Evolutionary conservation across 176 grass and related monocot genomes (phyloP).

Genomic region (Areca catechu): DNA sequence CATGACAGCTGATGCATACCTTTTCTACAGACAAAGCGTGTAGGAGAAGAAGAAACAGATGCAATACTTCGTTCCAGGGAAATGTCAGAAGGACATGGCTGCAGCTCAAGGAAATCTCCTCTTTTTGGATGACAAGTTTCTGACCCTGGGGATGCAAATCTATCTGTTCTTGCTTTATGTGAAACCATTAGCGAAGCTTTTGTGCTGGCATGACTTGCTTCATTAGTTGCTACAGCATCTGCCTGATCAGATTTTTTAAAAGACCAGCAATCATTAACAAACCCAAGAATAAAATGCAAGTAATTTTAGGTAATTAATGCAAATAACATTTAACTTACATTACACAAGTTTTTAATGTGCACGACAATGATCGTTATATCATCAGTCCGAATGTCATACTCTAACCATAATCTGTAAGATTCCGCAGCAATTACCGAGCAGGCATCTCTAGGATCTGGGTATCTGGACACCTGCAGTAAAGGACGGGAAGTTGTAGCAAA

Average conservation of each 20-base stretch:
- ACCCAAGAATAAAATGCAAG: background rate
- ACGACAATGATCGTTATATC: slow-evolving; percentile 97
- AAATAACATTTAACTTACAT: slow-evolving; percentile 38
- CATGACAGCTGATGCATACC: background rate
- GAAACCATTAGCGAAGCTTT: background rate
- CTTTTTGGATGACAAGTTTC: slow-evolving; percentile 27
- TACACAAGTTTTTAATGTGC: slow-evolving; percentile 58
- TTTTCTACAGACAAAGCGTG: background rate
- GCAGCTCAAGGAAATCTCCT: background rate
- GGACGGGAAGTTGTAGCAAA: background rate
- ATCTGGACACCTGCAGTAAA: slow-evolving; percentile 57
- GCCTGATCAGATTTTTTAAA: slow-evolving; percentile 2
- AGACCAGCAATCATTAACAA: background rate
- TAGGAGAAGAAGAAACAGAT: slow-evolving; percentile 26
- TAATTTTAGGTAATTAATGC: background rate
- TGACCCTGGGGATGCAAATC: slow-evolving; percentile 19
- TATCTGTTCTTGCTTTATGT: slow-evolving; percentile 5
- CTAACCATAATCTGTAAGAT: slow-evolving; percentile 85
- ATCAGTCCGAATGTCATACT: slow-evolving; percentile 83
- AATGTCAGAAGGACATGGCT: slow-evolving; percentile 20
- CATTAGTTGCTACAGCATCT: background rate
- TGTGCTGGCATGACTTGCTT: background rate
- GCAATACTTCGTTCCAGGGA: slow-evolving; percentile 28
- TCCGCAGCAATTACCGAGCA: slow-evolving; percentile 79
- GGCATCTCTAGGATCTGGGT: slow-evolving; percentile 75